These are phyloP conservation scores for Ochetophila trinervis DNA, from an alignment of 306 rosid species.

Conservation along the genomic window DNA sequence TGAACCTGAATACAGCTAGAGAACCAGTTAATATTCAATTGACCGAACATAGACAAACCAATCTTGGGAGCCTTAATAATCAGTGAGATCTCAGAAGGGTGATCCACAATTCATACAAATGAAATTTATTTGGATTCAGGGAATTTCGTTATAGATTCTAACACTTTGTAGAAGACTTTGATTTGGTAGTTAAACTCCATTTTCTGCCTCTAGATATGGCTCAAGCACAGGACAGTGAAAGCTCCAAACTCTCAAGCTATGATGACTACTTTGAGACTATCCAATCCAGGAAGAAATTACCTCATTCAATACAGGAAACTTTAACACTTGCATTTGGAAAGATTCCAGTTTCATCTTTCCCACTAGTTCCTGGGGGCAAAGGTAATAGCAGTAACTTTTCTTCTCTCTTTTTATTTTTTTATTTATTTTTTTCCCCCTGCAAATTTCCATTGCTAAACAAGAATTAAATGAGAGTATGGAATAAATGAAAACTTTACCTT, in stretches of 20 bases:
- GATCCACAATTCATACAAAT: not conserved
- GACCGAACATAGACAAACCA: too few species aligned
- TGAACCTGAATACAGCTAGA: not conserved
- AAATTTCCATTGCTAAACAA: conserved; percentile 6
- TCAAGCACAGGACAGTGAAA: conserved; percentile 32
- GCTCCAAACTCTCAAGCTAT: conserved; percentile 39
- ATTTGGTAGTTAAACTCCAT: not conserved
- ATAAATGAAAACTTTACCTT: conserved; percentile 13
- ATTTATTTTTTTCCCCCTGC: too few species aligned
- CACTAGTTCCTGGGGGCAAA: conserved; percentile 73
- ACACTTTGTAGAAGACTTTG: not conserved
- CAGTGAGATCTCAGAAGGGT: not conserved
- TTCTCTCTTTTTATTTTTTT: not conserved
- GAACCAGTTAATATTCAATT: too few species aligned
- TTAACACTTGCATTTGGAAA: conserved; percentile 71
- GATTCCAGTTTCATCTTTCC: conserved; percentile 81
- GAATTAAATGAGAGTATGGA: not conserved
- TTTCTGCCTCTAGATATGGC: conserved; percentile 50
- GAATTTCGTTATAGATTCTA: not conserved
- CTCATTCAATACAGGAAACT: conserved; percentile 55
- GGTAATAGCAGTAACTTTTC: conserved; percentile 35
- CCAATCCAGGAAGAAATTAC: conserved; percentile 83
- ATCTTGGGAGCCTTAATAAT: not conserved
- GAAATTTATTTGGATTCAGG: not conserved
- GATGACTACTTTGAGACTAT: conserved; percentile 63